Evolutionary conservation across 495 filamentous ascomycete genomes (phyloP), one percentile per base, ranked within the genome.

Genomic region (Chaetomium tenue): DNA sequence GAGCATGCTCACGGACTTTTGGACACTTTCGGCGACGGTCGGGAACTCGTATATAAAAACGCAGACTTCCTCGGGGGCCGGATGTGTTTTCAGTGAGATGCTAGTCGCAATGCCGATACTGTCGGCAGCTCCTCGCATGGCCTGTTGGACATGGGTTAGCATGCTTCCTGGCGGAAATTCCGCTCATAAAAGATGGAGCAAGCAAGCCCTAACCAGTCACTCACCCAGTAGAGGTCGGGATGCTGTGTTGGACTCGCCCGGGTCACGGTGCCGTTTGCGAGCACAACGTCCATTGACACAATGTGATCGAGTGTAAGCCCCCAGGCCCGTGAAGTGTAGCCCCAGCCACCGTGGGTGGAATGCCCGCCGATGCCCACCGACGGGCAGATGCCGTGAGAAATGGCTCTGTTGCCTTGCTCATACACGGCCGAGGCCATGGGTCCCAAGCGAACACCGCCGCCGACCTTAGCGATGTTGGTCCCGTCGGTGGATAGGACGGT

Each of bases 341-440:
- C 89, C 48, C 81, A 85, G 7, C 89, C 89, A 16, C 89, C 89
- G 59, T 91, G 87, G 0, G 85, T 85, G 51, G 82, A 78, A 68
- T 91, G 89, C 0, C 89, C 89, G 5, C 84, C 87, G 22, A 87
- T 76, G 4, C 89, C 89, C 33, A 90, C 83, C n/a, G 18, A 44
- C 59, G 84, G 78, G 60, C 83, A 87, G 22, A 82, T 83, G 2
- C 87, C 88, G 65, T 89, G 89, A 0, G 87, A 74, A n/a, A 91
- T 75, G 26, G 85, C 87, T 7, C 84, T 76, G 20, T 77, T 67
- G 7, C 81, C 84, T 48, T 82, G 76, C 46, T 78, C 67, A 59
- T 79, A 84, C 11, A 91, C 71, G 3, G 65, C 73, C 6, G 67
- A 42, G 4, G 86, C 84, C 3, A 91, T 60, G 67, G 89, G 83